A percentile compares a stretch with the other conserved stretches of the same genome.
phyloP scores from a whole-genome alignment of 768 basidiomycete genomes.

The Suillus subalutaceus region DNA sequence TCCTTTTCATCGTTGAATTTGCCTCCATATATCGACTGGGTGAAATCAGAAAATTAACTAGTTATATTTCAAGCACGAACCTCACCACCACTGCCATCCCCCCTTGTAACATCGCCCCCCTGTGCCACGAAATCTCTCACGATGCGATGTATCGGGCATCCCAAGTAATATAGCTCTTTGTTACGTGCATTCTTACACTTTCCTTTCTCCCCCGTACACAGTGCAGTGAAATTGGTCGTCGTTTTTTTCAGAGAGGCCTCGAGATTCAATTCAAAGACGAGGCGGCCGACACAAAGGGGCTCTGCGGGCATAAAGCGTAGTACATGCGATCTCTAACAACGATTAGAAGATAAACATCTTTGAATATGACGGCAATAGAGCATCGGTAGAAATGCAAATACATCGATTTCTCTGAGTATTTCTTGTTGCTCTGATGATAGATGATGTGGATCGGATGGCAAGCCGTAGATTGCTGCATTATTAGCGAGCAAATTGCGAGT shows the following conservation, averaged over 20 bases:
- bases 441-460: conserved; percentile 40
- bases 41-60: conserved; percentile 6
- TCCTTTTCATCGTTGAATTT: conserved; percentile 56
- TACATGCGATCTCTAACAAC: conserved; percentile 29
- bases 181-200: conserved; percentile 49
- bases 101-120: conserved; percentile 55
- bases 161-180: conserved; percentile 46
- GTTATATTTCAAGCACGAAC: conserved; percentile 30
- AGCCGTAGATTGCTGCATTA: conserved; percentile 44
- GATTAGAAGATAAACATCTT: conserved; percentile 6
- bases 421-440: conserved; percentile 48
- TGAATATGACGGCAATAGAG: conserved; percentile 10
- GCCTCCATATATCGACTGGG: conserved; percentile 48
- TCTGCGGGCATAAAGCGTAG: conserved; percentile 39
- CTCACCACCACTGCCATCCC: conserved; percentile 59
- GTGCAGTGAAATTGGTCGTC: conserved; percentile 48
- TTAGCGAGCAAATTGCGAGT: conserved; percentile 37
- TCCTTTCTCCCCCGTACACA: conserved; percentile 49
- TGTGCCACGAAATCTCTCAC: conserved; percentile 53
- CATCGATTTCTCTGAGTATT: conserved; percentile 46
- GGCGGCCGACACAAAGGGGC: conserved; percentile 42
- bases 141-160: conserved; percentile 48
- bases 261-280: conserved; percentile 44
- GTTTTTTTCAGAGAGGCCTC: conserved; percentile 48
- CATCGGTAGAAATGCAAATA: conserved; percentile 40